phyloP scores from a whole-genome alignment of 495 filamentous ascomycete genomes.

The Neurospora sp. region DNA sequence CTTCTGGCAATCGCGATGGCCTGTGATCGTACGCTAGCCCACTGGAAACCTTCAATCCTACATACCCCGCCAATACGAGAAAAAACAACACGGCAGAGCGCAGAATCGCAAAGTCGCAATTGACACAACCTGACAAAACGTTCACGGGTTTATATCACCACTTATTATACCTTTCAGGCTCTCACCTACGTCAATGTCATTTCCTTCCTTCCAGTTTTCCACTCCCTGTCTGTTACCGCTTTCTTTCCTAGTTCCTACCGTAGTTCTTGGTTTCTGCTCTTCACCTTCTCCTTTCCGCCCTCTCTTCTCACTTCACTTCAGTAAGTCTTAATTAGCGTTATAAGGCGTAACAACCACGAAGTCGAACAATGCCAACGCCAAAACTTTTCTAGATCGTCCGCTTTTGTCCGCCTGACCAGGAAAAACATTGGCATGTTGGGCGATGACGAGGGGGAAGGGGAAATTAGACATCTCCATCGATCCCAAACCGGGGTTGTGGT shows the following conservation, averaged over 20 bases:
- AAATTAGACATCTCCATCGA: neutral
- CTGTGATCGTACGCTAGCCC: neutral
- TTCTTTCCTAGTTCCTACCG: neutral
- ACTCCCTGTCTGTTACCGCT: neutral
- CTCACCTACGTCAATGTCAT: neutral
- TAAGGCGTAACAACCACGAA: neutral
- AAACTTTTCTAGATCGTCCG: neutral
- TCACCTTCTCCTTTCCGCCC: neutral
- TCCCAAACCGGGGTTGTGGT: neutral
- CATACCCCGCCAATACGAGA: neutral
- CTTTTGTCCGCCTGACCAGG: neutral
- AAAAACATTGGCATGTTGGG: neutral
- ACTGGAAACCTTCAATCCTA: neutral
- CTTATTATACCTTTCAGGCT: neutral
- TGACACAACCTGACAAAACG: neutral
- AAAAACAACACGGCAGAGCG: neutral
- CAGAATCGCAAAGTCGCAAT: neutral
- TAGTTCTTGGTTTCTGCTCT: neutral
- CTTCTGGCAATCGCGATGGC: neutral
- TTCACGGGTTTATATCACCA: neutral
- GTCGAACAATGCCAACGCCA: neutral
- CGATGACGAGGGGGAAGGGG: neutral
- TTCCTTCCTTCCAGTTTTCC: neutral
- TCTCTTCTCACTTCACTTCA: neutral
- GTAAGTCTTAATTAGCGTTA: neutral